Evolutionary conservation across 2,329 filamentous ascomycete genomes (phyloP).

Genomic region (Sclerotinia glacialis): DNA sequence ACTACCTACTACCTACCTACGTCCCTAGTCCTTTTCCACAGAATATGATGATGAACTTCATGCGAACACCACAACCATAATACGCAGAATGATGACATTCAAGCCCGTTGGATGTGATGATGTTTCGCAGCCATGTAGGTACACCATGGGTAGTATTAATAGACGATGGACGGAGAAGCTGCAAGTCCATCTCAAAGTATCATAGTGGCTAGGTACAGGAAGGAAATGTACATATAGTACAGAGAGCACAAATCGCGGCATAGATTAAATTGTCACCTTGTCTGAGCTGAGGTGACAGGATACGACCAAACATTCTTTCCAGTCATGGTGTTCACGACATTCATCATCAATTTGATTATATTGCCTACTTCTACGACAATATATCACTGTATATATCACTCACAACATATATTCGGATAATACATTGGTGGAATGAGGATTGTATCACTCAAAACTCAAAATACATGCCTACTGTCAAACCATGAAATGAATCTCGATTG

Average conservation of each 20-base stretch:
- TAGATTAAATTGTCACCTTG: not conserved
- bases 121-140: not conserved
- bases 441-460: not conserved
- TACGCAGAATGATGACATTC: constrained; percentile 6
- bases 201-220: not conserved
- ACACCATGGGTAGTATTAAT: constrained; percentile 4
- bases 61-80: not conserved
- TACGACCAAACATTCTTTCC: not conserved
- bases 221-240: not conserved
- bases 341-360: not conserved
- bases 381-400: not conserved
- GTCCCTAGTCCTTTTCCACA: not conserved
- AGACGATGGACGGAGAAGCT: not conserved
- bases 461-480: not conserved
- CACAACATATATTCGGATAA: not conserved
- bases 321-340: constrained; percentile 4
- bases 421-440: not conserved
- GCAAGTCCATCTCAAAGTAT: not conserved
- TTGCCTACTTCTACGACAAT: not conserved
- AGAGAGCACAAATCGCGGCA: not conserved
- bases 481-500: constrained; percentile 1
- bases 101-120: not conserved
- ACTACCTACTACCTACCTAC: no score
- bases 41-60: not conserved
- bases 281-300: not conserved